phyloP scores from a whole-genome alignment of 176 grass and related monocot genomes.

The Zea mays region DNA sequence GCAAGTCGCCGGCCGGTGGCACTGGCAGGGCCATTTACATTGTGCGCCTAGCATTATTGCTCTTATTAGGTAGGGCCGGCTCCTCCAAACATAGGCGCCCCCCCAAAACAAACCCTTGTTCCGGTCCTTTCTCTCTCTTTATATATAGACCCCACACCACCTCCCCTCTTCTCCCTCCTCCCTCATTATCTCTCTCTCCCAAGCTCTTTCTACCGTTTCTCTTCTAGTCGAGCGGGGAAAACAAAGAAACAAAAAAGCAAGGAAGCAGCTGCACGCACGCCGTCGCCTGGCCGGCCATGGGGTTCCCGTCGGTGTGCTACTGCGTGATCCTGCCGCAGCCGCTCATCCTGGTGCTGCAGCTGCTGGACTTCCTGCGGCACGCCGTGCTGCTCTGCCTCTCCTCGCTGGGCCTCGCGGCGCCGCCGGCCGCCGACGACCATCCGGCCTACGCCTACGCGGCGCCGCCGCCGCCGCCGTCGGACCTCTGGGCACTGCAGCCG shows the following conservation, averaged over 20 bases:
- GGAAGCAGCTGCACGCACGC: background rate
- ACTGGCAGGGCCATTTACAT: too few species aligned
- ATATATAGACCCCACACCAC: slow-evolving; percentile 43
- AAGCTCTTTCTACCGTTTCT: slow-evolving; percentile 10
- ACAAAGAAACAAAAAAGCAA: background rate
- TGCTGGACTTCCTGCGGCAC: slow-evolving; percentile 57
- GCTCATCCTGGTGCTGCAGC: slow-evolving; percentile 63
- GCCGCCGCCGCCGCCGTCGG: slow-evolving; percentile 2
- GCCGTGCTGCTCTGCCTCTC: slow-evolving; percentile 50
- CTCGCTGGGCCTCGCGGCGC: slow-evolving; percentile 47
- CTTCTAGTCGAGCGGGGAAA: background rate
- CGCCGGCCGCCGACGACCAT: slow-evolving; percentile 45
- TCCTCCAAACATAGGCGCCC: slow-evolving; percentile 15
- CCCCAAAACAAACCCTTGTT: slow-evolving; percentile 15
- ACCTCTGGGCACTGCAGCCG: slow-evolving; percentile 29
- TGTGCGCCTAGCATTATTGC: background rate
- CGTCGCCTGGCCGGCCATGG: slow-evolving; percentile 42
- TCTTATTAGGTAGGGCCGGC: background rate
- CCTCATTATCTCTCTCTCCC: background rate
- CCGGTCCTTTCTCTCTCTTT: background rate
- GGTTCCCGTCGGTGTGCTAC: slow-evolving; percentile 75
- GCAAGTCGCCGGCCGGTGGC: too few species aligned
- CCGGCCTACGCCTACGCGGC: slow-evolving; percentile 31
- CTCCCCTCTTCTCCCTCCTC: background rate
- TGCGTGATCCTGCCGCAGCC: slow-evolving; percentile 80